These are phyloP conservation scores for Buxus sempervirens DNA, from an alignment of 164 flowering plant species.

Conservation along the genomic window DNA sequence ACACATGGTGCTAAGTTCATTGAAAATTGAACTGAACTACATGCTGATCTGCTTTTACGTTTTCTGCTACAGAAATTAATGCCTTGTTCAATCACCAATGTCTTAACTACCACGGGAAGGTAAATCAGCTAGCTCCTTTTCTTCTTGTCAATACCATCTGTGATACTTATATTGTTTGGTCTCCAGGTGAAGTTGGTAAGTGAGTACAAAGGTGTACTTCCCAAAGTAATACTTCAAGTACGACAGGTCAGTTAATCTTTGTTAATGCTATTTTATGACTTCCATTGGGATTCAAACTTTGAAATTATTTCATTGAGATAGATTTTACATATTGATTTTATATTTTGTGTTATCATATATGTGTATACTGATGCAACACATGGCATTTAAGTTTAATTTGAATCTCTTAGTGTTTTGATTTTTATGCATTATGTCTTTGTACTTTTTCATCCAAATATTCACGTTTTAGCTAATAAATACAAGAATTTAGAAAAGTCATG, in stretches of 20 bases:
- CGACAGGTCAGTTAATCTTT: slow-evolving; percentile 57
- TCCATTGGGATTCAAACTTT: not conserved
- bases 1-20: too few relatives aligned
- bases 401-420: too few relatives aligned
- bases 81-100: slow-evolving; percentile 65
- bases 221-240: slow-evolving; percentile 67
- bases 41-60: not conserved
- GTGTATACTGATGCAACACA: too few relatives aligned
- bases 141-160: not conserved
- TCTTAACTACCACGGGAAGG: slow-evolving; percentile 79
- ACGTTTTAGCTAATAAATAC: too few relatives aligned
- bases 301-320: not conserved
- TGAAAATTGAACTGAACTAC: not conserved
- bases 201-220: slow-evolving; percentile 78
- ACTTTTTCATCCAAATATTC: too few relatives aligned
- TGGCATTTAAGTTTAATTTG: too few relatives aligned
- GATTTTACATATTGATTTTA: not conserved
- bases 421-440: too few relatives aligned
- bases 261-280: not conserved
- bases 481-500: too few relatives aligned
- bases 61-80: slow-evolving; percentile 67
- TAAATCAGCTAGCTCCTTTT: slow-evolving; percentile 16
- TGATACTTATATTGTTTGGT: not conserved
- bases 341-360: not conserved
- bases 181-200: slow-evolving; percentile 61